Conservation (phyloP, 306 rosid species). For the Gillenia trifoliata region DNA sequence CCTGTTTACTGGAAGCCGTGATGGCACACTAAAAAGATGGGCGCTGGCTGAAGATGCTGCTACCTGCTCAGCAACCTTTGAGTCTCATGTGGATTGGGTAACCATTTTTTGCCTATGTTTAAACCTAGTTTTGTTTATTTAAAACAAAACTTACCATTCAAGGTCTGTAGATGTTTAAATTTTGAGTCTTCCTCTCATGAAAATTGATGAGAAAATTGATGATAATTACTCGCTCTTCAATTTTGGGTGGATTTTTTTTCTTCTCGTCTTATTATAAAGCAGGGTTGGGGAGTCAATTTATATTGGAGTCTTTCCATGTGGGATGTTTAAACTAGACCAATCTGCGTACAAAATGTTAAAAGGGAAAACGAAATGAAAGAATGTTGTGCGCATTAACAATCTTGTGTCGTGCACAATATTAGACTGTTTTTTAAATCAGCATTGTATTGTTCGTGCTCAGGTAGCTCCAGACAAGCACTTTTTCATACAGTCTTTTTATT, state of each 20-base stretch:
- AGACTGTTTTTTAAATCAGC: background rate
- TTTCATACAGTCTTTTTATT: background rate
- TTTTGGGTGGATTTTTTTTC: background rate
- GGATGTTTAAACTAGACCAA: background rate
- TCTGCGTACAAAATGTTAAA: background rate
- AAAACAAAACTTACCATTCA: background rate
- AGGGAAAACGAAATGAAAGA: background rate
- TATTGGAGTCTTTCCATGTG: background rate
- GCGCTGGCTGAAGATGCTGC: slow-evolving; percentile 58
- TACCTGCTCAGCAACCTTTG: slow-evolving; percentile 86
- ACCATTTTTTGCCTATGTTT: slow-evolving; percentile 5
- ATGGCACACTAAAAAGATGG: slow-evolving; percentile 97
- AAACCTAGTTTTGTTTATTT: background rate
- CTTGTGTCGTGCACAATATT: background rate
- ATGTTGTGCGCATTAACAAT: background rate
- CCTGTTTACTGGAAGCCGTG: slow-evolving; percentile 96
- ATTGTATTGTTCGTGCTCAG: background rate
- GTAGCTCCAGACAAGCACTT: background rate
- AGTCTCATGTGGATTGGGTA: slow-evolving; percentile 99
- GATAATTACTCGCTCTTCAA: background rate
- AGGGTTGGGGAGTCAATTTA: background rate
- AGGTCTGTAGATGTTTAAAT: background rate
- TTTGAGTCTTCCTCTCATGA: background rate
- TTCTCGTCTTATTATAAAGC: background rate
- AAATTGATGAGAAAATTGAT: background rate